Conservation (phyloP, 2,329 filamentous ascomycete species). For the Aspergillus ustus region DNA sequence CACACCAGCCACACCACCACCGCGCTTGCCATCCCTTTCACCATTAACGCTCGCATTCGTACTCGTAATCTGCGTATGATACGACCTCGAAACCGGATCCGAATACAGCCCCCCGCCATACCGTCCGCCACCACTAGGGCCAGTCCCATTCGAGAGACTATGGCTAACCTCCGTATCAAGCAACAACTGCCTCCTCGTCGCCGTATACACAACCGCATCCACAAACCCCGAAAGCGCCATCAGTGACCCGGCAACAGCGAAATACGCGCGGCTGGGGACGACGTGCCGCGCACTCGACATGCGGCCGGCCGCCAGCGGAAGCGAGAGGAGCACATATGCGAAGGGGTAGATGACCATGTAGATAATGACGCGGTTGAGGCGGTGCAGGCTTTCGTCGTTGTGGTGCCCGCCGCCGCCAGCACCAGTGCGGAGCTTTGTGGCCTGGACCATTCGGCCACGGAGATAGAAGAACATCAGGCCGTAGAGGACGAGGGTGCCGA, state of each 20-base stretch:
- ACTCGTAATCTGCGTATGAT: slow-evolving; percentile 33
- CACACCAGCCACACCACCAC: not conserved
- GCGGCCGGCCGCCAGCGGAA: slow-evolving; percentile 61
- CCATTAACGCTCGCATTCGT: slow-evolving; percentile 14
- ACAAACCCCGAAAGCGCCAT: slow-evolving; percentile 63
- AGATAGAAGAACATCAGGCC: slow-evolving; percentile 54
- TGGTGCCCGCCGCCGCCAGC: slow-evolving; percentile 24
- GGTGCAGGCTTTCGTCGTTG: slow-evolving; percentile 36
- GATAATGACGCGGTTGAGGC: slow-evolving; percentile 45
- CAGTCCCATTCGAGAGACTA: slow-evolving; percentile 18
- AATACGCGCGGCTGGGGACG: slow-evolving; percentile 46
- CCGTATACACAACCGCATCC: slow-evolving; percentile 62
- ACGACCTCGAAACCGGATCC: slow-evolving; percentile 26
- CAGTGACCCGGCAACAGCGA: slow-evolving; percentile 57
- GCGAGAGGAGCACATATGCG: slow-evolving; percentile 63
- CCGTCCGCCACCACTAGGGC: not conserved
- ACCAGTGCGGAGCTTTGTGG: slow-evolving; percentile 32
- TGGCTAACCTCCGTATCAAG: slow-evolving; percentile 51
- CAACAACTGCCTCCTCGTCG: slow-evolving; percentile 60
- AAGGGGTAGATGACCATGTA: slow-evolving; percentile 54
- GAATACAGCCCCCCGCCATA: slow-evolving; percentile 36
- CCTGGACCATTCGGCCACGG: slow-evolving; percentile 47
- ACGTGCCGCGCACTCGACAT: slow-evolving; percentile 43
- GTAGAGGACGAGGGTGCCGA: slow-evolving; percentile 56
- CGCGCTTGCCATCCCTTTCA: slow-evolving; percentile 21